phyloP scores from a whole-genome alignment of 1,284 basidiomycete genomes.

The Heimioporus retisporus region DNA sequence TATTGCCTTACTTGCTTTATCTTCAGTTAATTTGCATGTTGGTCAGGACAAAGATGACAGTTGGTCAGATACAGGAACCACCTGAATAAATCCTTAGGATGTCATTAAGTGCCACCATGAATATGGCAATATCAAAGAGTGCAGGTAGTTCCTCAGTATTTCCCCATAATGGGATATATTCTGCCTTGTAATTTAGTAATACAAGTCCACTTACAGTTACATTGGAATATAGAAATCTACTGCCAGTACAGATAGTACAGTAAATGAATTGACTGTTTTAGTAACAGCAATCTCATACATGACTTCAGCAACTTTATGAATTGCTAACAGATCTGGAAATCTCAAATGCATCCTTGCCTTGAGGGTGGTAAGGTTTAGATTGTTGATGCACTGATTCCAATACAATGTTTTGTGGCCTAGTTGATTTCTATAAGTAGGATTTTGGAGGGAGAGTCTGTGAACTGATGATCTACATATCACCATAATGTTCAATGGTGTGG shows the following conservation, averaged over 20 bases:
- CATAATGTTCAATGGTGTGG: constrained; percentile 98
- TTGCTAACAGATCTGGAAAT: constrained; percentile 92
- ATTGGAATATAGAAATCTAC: constrained; percentile 82
- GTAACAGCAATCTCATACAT: constrained; percentile 94
- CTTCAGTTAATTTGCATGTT: too few relatives aligned
- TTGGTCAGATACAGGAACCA: too few relatives aligned
- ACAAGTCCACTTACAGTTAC: constrained; percentile 59
- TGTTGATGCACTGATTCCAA: constrained; percentile 87
- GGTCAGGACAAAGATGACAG: too few relatives aligned
- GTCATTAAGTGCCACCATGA: constrained; percentile 93
- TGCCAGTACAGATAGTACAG: constrained; percentile 73
- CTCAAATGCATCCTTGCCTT: constrained; percentile 92
- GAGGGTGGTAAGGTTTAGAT: constrained; percentile 98
- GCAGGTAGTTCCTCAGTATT: constrained; percentile 89
- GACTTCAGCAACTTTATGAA: constrained; percentile 68
- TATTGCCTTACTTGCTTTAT: too few relatives aligned
- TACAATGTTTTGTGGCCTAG: constrained; percentile 92
- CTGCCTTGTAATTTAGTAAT: constrained; percentile 61
- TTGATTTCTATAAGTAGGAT: constrained; percentile 1
- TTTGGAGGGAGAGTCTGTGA: neutral
- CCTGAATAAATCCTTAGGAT: constrained; percentile 55
- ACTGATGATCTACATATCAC: constrained; percentile 92
- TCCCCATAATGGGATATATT: constrained; percentile 91
- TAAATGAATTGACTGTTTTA: constrained; percentile 97
- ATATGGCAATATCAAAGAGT: constrained; percentile 97